These are phyloP conservation scores for Stellera chamaejasme DNA, from an alignment of 345 rosid genomes.

Conservation along the genomic window DNA sequence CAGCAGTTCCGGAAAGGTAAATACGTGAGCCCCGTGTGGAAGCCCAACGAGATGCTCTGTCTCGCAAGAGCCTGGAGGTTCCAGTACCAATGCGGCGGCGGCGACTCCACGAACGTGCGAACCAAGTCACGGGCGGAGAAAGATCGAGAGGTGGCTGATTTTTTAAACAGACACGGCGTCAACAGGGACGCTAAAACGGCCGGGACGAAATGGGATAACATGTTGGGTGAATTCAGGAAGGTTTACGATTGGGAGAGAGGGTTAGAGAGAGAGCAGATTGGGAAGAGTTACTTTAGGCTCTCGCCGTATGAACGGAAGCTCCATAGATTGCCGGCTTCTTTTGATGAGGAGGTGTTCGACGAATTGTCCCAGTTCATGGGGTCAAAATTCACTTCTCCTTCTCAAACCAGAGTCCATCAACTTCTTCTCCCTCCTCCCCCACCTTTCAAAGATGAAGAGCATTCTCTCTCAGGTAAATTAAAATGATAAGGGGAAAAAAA, in stretches of 20 bases:
- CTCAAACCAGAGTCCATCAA: conserved; percentile 29
- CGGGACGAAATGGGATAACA: conserved; percentile 98
- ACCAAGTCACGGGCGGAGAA: conserved; percentile 84
- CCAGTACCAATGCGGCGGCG: conserved; percentile 56
- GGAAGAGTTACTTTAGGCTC: conserved; percentile 91
- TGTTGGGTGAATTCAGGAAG: conserved; percentile 95
- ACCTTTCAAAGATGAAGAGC: conserved; percentile 51
- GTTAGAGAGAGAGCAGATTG: conserved; percentile 55
- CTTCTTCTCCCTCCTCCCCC: conserved; percentile 53
- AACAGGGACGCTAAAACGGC: conserved; percentile 91
- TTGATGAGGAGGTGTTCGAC: conserved; percentile 92
- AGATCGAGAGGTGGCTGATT: conserved; percentile 93
- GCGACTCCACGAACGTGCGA: conserved; percentile 37
- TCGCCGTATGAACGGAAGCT: conserved; percentile 90
- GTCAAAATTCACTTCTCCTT: conserved; percentile 48
- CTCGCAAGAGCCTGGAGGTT: conserved; percentile 88
- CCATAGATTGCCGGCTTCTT: conserved; percentile 87
- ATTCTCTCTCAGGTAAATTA: conserved; percentile 28
- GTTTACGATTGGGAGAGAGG: conserved; percentile 96
- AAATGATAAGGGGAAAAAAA: neutral
- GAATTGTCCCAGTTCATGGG: conserved; percentile 95
- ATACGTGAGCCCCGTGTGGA: conserved; percentile 98
- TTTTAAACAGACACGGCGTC: conserved; percentile 63
- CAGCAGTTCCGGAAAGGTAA: conserved; percentile 82
- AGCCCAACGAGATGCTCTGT: conserved; percentile 97